Evolutionary conservation across 73 alveolate species (phyloP).

Genomic region (Tetrahymena elliotti): DNA sequence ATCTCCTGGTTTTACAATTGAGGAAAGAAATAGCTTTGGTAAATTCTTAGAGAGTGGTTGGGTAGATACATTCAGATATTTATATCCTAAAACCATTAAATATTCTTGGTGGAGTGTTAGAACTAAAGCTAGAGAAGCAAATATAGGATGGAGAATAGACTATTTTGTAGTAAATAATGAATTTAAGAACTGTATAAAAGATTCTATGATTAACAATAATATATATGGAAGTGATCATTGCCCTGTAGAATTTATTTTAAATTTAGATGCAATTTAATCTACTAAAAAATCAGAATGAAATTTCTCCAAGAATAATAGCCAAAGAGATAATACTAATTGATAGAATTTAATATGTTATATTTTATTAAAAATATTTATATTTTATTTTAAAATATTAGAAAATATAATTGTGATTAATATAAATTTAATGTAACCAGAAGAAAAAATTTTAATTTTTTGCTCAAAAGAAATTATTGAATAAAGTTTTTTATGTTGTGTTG

Average conservation of each 20-base stretch:
- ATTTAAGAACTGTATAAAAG: not conserved
- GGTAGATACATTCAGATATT: conserved; percentile 61
- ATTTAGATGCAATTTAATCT: not conserved
- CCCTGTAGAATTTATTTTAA: conserved; percentile 4
- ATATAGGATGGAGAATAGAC: conserved; percentile 90
- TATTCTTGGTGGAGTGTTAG: conserved; percentile 61
- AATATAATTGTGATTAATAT: too few relatives aligned
- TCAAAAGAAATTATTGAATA: too few relatives aligned
- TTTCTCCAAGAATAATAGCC: not conserved
- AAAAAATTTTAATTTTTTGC: too few relatives aligned
- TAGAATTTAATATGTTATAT: too few relatives aligned
- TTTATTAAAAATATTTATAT: too few relatives aligned
- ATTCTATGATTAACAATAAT: not conserved
- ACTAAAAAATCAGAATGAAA: not conserved
- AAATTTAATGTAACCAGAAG: too few relatives aligned
- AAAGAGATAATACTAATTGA: not conserved
- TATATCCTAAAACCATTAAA: conserved; percentile 47
- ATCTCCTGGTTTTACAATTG: conserved; percentile 54
- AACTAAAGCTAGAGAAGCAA: conserved; percentile 48
- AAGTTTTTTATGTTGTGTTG: too few relatives aligned
- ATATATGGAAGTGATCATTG: conserved; percentile 32
- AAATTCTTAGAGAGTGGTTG: conserved; percentile 26
- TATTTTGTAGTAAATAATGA: conserved; percentile 49
- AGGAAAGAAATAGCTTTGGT: conserved; percentile 56
- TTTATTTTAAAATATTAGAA: too few relatives aligned